Evolutionary conservation across 805 yeast genomes (phyloP).

Genomic region (Candida peoriensis): DNA sequence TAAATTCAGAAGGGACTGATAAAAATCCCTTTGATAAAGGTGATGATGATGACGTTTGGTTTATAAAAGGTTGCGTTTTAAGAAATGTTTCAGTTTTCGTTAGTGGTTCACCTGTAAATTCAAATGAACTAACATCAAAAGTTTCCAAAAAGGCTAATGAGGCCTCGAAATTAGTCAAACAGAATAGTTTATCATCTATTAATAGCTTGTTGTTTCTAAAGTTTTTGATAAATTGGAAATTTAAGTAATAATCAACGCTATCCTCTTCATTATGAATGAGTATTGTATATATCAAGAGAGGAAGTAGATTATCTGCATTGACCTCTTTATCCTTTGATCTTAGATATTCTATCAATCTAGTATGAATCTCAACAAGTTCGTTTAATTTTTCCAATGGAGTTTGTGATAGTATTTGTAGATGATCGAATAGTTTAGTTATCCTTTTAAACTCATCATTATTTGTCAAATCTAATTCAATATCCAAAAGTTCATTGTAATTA

Average conservation of each 20-base stretch:
- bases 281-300: conserved; percentile 20
- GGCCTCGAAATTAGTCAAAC: conserved; percentile 24
- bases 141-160: conserved; percentile 16
- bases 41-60: neutral
- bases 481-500: conserved; percentile 17
- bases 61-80: neutral
- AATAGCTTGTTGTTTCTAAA: conserved; percentile 17
- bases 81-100: conserved; percentile 11
- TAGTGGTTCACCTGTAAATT: conserved; percentile 7
- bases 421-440: too few relatives aligned
- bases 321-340: conserved; percentile 1
- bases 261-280: conserved; percentile 9
- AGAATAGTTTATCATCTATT: conserved; percentile 16
- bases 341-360: conserved; percentile 10
- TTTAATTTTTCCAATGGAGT: conserved; percentile 17
- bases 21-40: neutral
- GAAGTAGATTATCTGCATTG: conserved; percentile 22
- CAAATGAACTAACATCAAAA: conserved; percentile 10
- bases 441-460: too few relatives aligned
- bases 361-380: conserved; percentile 12
- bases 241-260: conserved; percentile 15
- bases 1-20: conserved; percentile 9
- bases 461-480: conserved; percentile 10
- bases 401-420: conserved; percentile 1
- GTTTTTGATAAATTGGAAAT: conserved; percentile 18